These are phyloP conservation scores for Hydrangea macrophylla DNA, from an alignment of 148 eudicot species.

Conservation along the genomic window DNA sequence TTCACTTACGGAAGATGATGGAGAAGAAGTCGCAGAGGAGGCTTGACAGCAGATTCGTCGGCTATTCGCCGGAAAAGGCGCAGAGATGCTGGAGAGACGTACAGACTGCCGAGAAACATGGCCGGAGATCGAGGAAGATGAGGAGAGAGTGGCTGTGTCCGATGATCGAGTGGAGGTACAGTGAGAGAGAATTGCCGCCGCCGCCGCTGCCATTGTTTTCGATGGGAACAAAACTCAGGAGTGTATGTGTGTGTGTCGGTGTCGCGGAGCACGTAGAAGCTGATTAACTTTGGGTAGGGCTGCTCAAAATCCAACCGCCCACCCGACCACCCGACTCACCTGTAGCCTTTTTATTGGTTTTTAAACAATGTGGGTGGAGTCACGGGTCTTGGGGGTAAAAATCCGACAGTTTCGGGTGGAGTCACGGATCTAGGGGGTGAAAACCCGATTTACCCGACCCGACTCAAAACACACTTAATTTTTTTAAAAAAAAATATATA, in stretches of 20 bases:
- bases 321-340: no score
- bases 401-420: no score
- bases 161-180: conserved; percentile 35
- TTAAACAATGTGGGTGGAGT: no score
- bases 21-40: conserved; percentile 36
- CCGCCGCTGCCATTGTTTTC: conserved; percentile 38
- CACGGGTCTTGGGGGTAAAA: no score
- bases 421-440: no score
- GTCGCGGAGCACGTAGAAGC: no score
- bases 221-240: conserved; percentile 1
- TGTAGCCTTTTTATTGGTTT: no score
- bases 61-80: conserved; percentile 18
- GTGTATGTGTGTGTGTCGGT: not conserved
- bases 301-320: no score
- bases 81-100: conserved; percentile 22
- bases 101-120: conserved; percentile 15
- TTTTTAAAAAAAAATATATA: no score
- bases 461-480: no score
- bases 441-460: no score
- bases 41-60: conserved; percentile 46
- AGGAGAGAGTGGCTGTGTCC: conserved; percentile 40
- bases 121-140: conserved; percentile 27
- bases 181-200: conserved; percentile 37
- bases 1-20: conserved; percentile 27
- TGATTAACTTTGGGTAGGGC: no score